Percentiles rank a stretch among this genome's conserved stretches.
Evolutionary conservation across 768 basidiomycete genomes (phyloP).

Genomic region (Suillus cothurnatus): DNA sequence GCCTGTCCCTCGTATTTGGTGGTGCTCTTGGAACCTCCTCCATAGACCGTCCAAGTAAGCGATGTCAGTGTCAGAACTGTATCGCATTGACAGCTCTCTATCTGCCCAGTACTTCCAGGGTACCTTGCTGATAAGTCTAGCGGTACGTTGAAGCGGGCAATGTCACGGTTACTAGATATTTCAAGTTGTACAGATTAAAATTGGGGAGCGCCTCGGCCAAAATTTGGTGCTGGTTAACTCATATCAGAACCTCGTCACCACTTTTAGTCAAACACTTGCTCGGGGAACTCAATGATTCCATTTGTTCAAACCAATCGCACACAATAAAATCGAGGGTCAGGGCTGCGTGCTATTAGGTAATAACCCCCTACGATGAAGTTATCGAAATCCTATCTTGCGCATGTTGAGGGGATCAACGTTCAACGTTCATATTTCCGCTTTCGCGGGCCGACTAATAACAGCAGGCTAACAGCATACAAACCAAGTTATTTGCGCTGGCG

Average conservation of each 20-base stretch:
- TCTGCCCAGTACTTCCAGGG: neutral
- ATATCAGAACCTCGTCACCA: neutral
- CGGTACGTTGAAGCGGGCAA: neutral
- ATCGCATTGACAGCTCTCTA: neutral
- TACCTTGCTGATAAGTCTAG: neutral
- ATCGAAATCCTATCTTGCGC: constrained; percentile 29
- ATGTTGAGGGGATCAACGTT: constrained; percentile 18
- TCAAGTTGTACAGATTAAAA: neutral
- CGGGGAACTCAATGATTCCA: neutral
- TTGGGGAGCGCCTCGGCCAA: neutral
- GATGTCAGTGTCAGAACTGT: neutral
- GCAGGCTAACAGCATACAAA: neutral
- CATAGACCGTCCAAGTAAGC: neutral
- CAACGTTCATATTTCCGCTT: constrained; percentile 20
- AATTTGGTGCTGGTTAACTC: neutral
- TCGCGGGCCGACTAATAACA: constrained; percentile 10
- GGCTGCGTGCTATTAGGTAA: neutral
- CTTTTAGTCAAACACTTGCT: neutral
- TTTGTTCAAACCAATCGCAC: neutral
- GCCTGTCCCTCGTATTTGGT: neutral
- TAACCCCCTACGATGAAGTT: constrained; percentile 7
- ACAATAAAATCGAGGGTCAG: neutral
- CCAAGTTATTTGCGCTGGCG: constrained; percentile 8
- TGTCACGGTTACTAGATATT: neutral
- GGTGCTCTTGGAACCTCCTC: neutral